A percentile compares a stretch with the other conserved stretches of the same genome.
Evolutionary conservation across 1,284 basidiomycete genomes (phyloP).

Genomic region (Ustilago trichophora): DNA sequence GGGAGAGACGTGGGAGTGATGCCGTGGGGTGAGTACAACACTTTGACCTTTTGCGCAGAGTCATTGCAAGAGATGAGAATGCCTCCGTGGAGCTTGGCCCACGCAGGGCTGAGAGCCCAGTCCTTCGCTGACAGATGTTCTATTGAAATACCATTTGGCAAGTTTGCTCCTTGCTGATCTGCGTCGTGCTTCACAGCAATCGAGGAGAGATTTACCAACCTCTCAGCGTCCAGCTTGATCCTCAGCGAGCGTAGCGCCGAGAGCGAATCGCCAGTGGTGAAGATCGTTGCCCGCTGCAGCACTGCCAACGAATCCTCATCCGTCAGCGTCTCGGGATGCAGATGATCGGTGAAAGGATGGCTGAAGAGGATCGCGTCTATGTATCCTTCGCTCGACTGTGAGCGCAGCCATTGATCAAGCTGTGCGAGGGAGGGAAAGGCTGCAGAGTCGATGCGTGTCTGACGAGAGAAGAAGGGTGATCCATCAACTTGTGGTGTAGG

Average conservation of each 20-base stretch:
- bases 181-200: conserved; percentile 5
- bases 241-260: conserved; percentile 18
- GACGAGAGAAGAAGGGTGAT: conserved; percentile 23
- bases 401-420: conserved; percentile 26
- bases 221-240: conserved; percentile 1
- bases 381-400: background rate
- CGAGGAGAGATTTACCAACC: conserved; percentile 19
- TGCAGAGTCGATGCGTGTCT: conserved; percentile 30
- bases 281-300: conserved; percentile 9
- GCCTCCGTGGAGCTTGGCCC: conserved; percentile 30
- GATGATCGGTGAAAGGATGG: conserved; percentile 38
- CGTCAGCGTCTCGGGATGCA: conserved; percentile 28
- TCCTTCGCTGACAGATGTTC: conserved; percentile 30
- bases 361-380: conserved; percentile 43
- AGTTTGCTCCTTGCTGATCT: background rate
- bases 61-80: conserved; percentile 18
- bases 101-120: conserved; percentile 26
- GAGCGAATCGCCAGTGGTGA: conserved; percentile 34
- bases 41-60: background rate
- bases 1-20: conserved; percentile 30
- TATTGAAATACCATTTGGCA: conserved; percentile 13
- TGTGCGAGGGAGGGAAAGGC: conserved; percentile 25
- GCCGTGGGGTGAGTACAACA: conserved; percentile 44
- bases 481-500: conserved; percentile 39
- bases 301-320: conserved; percentile 18